These are phyloP conservation scores for Quercus lobata DNA, from an alignment of 331 rosid species.

Conservation along the genomic window DNA sequence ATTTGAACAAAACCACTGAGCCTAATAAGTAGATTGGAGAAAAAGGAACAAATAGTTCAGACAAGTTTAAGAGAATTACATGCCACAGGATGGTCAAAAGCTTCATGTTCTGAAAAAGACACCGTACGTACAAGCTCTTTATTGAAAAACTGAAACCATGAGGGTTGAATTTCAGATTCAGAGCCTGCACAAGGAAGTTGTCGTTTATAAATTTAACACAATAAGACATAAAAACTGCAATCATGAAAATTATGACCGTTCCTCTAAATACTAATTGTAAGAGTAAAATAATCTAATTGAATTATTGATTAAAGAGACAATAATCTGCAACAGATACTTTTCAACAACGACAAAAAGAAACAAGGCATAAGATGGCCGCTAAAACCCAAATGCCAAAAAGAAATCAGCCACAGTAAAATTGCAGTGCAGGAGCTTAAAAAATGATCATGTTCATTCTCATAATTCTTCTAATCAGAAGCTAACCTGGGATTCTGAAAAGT, in stretches of 20 bases:
- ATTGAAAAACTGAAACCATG: slow-evolving; percentile 92
- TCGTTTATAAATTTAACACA: slow-evolving; percentile 14
- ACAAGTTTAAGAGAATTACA: slow-evolving; percentile 56
- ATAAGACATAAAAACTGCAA: slow-evolving; percentile 13
- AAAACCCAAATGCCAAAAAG: not conserved
- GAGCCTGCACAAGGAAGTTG: slow-evolving; percentile 50
- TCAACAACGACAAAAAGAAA: not conserved
- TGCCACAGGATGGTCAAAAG: slow-evolving; percentile 99
- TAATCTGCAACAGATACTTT: not conserved
- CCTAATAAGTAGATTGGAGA: slow-evolving; percentile 7
- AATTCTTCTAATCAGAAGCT: not conserved
- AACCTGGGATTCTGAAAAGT: not conserved
- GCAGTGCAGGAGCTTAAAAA: not conserved
- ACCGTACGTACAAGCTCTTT: slow-evolving; percentile 67
- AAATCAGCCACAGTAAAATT: not conserved
- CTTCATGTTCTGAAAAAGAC: slow-evolving; percentile 97
- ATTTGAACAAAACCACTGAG: slow-evolving; percentile 8
- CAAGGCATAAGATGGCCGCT: not conserved
- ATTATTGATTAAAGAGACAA: not conserved
- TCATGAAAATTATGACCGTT: not conserved
- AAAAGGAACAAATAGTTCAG: not conserved
- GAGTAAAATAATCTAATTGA: not conserved
- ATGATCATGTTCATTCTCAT: not conserved
- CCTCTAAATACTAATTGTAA: not conserved
- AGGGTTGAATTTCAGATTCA: slow-evolving; percentile 56